Conservation (phyloP, 1,139 yeast genomes). For the Geotrichum citri-aurantii region DNA sequence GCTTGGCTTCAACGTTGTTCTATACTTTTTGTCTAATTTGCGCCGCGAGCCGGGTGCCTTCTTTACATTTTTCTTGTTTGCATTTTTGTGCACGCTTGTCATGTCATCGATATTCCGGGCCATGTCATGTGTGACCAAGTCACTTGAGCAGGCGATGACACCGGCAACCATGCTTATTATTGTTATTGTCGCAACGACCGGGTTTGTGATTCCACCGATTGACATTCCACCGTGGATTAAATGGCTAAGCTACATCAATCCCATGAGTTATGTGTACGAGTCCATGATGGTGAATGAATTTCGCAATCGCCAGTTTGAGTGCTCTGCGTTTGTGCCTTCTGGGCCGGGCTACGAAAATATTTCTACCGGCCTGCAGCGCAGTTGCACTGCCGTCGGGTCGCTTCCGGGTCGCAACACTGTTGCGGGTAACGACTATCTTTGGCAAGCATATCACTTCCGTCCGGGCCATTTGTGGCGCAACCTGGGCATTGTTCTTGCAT, state of each 20-base stretch:
- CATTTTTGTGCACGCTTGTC: slow-evolving; percentile 49
- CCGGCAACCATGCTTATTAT: slow-evolving; percentile 61
- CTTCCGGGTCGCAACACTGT: slow-evolving; percentile 40
- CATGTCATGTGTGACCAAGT: slow-evolving; percentile 56
- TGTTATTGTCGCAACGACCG: slow-evolving; percentile 46
- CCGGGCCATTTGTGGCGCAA: slow-evolving; percentile 71
- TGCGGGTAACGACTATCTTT: slow-evolving; percentile 51
- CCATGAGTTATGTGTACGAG: slow-evolving; percentile 45
- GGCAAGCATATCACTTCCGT: slow-evolving; percentile 41
- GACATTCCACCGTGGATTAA: slow-evolving; percentile 49
- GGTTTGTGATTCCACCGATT: slow-evolving; percentile 47
- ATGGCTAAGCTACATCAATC: slow-evolving; percentile 48
- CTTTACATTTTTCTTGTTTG: slow-evolving; percentile 57
- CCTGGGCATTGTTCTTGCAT: slow-evolving; percentile 58
- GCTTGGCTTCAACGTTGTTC: slow-evolving; percentile 52
- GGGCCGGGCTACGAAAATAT: slow-evolving; percentile 42
- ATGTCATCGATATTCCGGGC: slow-evolving; percentile 71
- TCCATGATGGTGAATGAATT: slow-evolving; percentile 39
- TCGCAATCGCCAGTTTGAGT: slow-evolving; percentile 38
- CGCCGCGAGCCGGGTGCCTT: slow-evolving; percentile 62
- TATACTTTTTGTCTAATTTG: slow-evolving; percentile 63
- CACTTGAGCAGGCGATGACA: slow-evolving; percentile 63
- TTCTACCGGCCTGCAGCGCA: slow-evolving; percentile 35
- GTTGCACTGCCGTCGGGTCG: slow-evolving; percentile 60
- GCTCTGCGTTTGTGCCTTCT: slow-evolving; percentile 46